These are phyloP conservation scores for Oryza coarctata DNA, from an alignment of 176 grass and related monocot genomes.

Conservation along the genomic window DNA sequence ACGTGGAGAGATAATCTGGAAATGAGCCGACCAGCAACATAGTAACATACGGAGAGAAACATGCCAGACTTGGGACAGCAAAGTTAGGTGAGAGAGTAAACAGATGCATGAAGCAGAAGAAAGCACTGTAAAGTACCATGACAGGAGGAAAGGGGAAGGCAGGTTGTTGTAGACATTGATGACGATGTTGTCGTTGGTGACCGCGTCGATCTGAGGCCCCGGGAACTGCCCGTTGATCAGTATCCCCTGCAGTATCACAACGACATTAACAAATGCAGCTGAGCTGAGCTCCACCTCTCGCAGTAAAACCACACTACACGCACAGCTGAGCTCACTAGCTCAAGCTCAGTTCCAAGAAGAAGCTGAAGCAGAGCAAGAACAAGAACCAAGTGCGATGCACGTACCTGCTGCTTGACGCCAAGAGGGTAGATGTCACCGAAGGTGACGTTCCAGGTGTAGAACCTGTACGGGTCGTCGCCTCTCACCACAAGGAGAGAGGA, in stretches of 20 bases:
- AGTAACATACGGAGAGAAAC: neutral
- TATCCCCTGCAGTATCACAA: constrained; percentile 60
- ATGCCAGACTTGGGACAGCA: neutral
- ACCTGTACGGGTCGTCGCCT: constrained; percentile 69
- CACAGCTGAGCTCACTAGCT: neutral
- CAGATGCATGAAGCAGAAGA: neutral
- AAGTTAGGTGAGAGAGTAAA: neutral
- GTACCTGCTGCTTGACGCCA: constrained; percentile 75
- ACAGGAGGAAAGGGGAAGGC: constrained; percentile 76
- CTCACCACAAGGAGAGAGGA: constrained; percentile 20
- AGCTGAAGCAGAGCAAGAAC: neutral
- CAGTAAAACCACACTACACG: neutral
- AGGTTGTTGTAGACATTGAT: constrained; percentile 96
- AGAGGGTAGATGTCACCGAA: constrained; percentile 81
- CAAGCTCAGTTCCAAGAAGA: neutral
- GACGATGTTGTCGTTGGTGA: constrained; percentile 96
- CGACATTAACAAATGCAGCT: neutral
- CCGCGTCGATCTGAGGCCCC: constrained; percentile 90
- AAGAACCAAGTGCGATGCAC: neutral
- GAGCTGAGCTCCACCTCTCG: neutral
- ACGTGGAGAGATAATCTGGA: neutral
- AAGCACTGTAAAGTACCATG: constrained; percentile 43
- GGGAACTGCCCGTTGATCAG: constrained; percentile 98
- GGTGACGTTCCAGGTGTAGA: constrained; percentile 88
- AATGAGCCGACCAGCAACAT: neutral